These are phyloP conservation scores for Linum tenue DNA, from an alignment of 345 rosid genomes.

Conservation along the genomic window DNA sequence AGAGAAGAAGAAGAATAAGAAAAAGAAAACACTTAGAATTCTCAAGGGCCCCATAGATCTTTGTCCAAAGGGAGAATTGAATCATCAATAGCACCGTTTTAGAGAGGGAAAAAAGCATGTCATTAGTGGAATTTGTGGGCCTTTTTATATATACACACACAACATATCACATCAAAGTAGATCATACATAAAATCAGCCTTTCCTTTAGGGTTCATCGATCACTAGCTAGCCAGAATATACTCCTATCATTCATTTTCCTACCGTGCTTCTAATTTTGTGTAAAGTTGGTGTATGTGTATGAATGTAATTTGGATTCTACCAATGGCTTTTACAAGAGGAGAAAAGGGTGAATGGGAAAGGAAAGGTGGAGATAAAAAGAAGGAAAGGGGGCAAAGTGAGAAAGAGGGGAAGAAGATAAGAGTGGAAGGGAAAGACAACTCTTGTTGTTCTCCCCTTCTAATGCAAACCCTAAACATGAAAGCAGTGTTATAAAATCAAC, in stretches of 20 bases:
- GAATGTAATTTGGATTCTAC: no score
- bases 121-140: slow-evolving; percentile 22
- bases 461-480: slow-evolving; percentile 29
- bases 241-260: neutral
- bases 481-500: slow-evolving; percentile 35
- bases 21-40: neutral
- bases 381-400: no score
- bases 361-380: no score
- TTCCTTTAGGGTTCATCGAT: neutral
- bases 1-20: neutral
- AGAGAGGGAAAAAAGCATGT: slow-evolving; percentile 19
- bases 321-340: no score
- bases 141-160: neutral
- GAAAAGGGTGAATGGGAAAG: no score
- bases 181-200: neutral
- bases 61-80: neutral
- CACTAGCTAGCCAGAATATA: neutral
- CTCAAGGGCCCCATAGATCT: slow-evolving; percentile 16
- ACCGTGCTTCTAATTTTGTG: no score
- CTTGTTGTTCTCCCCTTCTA: slow-evolving; percentile 46
- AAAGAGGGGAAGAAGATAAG: neutral
- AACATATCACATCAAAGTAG: slow-evolving; percentile 3
- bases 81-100: slow-evolving; percentile 26
- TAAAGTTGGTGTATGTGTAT: no score
- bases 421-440: slow-evolving; percentile 31